Conservation (phyloP, 306 rosid genomes). For the Acacia confusa region DNA sequence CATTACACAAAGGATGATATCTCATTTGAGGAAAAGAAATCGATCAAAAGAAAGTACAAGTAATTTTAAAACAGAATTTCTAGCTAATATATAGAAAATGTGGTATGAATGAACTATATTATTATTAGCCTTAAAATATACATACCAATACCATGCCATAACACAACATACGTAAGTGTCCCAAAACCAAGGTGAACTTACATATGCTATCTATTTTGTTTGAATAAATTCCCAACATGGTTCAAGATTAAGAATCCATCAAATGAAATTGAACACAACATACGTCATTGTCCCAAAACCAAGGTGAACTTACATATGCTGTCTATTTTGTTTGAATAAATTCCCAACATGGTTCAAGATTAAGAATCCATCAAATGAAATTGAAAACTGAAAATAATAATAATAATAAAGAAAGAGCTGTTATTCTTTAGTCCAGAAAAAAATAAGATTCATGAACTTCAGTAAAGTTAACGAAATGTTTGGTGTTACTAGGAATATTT, state of each 20-base stretch:
- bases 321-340: background rate
- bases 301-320: background rate
- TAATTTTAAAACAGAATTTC: slow-evolving; percentile 19
- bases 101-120: background rate
- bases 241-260: background rate
- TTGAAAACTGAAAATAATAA: too few relatives aligned
- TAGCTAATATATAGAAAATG: background rate
- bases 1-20: too few relatives aligned
- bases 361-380: background rate
- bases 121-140: background rate
- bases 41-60: background rate
- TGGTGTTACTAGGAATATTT: too few relatives aligned
- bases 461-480: background rate
- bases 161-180: background rate
- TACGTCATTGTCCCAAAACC: background rate
- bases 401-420: background rate
- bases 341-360: background rate
- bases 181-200: background rate
- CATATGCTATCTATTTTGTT: background rate
- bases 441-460: background rate
- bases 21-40: too few relatives aligned
- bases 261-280: background rate
- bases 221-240: background rate
- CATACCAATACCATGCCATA: slow-evolving; percentile 10
- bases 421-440: background rate